Evolutionary conservation across 495 filamentous ascomycete species (phyloP), one percentile per base, ranked within the genome.

Genomic region (Penicillium subrubescens): DNA sequence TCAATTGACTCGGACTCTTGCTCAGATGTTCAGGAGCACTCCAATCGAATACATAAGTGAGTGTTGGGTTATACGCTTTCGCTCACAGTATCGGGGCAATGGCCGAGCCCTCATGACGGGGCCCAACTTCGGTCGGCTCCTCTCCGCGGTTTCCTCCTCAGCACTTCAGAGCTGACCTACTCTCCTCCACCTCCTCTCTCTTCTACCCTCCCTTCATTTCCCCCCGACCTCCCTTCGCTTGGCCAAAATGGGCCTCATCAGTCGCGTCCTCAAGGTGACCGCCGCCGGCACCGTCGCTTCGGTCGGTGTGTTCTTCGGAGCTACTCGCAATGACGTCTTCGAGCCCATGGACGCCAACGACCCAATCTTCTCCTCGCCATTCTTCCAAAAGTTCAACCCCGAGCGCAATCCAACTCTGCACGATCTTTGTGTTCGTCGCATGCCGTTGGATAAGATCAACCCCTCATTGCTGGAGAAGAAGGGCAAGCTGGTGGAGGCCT

Each of bases 401-500:
- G 82, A 84, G 50, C 70, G 78, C 25, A 90, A 90, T 76, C 82
- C 88, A 0, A 79, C 82, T 0, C 81, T 82, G 12, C 83, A 89
- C 60, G 90, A 93, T 67, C 67, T 89, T 19, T 87, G 83, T 59
- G 71, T 89, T 55, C 85, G 88, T 65, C 79, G 77, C 37, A 82
- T 93, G 14, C 86, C 87, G 0, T 75, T 93, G 31, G 72, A 70
- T 37, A 84, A 87, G 70, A 86, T 93, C 46, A 84, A 84, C 59
- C 87, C 90, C 3, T 78, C 86, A 61, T 77, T 93, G 60, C 75
- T 90, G 11, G 80, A 89, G 74, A 80, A 83, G 69, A 80, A 88
- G 70, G 82, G 82, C 62, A 85, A 82, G 59, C 77, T 90, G 44
- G 82, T 82, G 8, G 79, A 87, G 61, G 84, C 85, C 54, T 89